Percentiles rank a stretch among this genome's conserved stretches.
phyloP scores from a whole-genome alignment of 768 basidiomycete species.

The Boletus vinaceobasis region DNA sequence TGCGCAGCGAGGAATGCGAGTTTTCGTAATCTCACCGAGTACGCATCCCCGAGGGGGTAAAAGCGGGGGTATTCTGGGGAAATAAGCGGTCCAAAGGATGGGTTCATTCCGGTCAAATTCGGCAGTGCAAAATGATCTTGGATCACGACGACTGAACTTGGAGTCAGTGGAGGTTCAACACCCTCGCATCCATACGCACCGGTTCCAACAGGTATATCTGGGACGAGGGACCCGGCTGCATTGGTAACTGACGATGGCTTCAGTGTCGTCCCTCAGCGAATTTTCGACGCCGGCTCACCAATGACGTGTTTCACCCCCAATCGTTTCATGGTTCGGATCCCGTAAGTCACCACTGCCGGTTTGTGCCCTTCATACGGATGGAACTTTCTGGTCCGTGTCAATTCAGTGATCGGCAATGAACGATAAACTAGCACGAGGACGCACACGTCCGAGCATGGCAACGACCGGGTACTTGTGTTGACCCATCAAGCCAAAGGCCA shows the following conservation, averaged over 20 bases:
- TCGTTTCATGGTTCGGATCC: constrained; percentile 73
- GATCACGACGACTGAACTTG: constrained; percentile 65
- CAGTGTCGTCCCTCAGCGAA: not conserved
- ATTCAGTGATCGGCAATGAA: not conserved
- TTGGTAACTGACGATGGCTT: constrained; percentile 64
- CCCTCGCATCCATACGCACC: constrained; percentile 44
- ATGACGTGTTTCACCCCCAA: constrained; percentile 75
- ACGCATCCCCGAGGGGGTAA: constrained; percentile 80
- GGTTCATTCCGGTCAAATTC: constrained; percentile 72
- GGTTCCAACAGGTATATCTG: constrained; percentile 71
- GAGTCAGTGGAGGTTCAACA: constrained; percentile 9
- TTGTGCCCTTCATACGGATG: constrained; percentile 84
- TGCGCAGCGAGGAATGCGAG: constrained; percentile 71
- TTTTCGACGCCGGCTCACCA: constrained; percentile 45
- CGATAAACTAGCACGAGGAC: constrained; percentile 18
- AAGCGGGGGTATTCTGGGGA: constrained; percentile 67
- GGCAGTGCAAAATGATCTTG: constrained; percentile 85
- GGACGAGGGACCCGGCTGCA: constrained; percentile 80
- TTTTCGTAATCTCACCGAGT: constrained; percentile 68
- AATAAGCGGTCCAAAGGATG: constrained; percentile 69
- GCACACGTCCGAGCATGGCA: constrained; percentile 83
- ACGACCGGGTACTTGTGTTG: constrained; percentile 71
- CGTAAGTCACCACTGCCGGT: constrained; percentile 67
- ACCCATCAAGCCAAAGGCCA: constrained; percentile 81
- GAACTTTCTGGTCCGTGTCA: constrained; percentile 46